These are phyloP conservation scores for Verruconis gallopava DNA, from an alignment of 2,329 filamentous ascomycete species.

Conservation along the genomic window DNA sequence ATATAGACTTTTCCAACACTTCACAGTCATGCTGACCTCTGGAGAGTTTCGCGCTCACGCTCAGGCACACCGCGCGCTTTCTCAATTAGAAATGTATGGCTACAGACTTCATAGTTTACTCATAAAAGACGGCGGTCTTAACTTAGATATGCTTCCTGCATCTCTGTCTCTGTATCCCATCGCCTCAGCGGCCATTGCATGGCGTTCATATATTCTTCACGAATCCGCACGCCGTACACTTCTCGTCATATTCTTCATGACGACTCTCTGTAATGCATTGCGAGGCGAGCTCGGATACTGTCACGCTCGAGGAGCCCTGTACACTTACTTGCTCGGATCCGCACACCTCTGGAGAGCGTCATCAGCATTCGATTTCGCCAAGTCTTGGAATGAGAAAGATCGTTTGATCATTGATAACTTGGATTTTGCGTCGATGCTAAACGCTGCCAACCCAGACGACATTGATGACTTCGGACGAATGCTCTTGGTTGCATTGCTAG, in stretches of 20 bases:
- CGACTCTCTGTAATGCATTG: constrained; percentile 16
- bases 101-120: not conserved
- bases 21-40: not conserved
- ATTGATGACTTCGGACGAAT: constrained; percentile 20
- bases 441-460: constrained; percentile 16
- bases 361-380: constrained; percentile 20
- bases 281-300: constrained; percentile 14
- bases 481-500: constrained; percentile 18
- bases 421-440: constrained; percentile 18
- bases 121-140: not conserved
- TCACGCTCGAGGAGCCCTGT: constrained; percentile 8
- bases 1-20: not conserved
- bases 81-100: constrained; percentile 13
- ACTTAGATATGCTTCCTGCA: constrained; percentile 11
- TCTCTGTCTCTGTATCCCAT: constrained; percentile 28
- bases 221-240: constrained; percentile 42
- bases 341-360: constrained; percentile 20
- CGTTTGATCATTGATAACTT: constrained; percentile 20
- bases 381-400: constrained; percentile 20
- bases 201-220: constrained; percentile 39
- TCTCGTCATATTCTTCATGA: constrained; percentile 35
- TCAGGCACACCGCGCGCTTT: constrained; percentile 14
- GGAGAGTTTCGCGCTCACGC: constrained; percentile 14
- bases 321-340: constrained; percentile 17
- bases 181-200: constrained; percentile 27